Base-by-base conservation (phyloP, 2,329 filamentous ascomycete species). In the Eutypella sp. region DNA sequence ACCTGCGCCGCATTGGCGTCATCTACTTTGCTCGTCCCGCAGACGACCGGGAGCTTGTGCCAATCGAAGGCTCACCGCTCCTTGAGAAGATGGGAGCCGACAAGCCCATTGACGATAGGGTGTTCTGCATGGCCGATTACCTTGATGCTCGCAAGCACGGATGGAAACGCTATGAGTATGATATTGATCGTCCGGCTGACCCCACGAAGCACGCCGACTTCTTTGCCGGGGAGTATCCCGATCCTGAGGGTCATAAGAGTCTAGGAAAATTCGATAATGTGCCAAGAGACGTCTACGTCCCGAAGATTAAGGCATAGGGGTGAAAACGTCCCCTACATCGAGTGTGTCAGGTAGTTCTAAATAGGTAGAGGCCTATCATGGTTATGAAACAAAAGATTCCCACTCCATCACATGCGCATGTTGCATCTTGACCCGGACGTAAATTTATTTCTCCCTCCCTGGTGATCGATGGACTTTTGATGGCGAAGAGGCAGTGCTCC, bases 1-100 rank as follows among this genome's bases (percentile, higher is more conserved):
- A 64, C 38, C 59, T 60, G 10, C 56, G 63, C 34, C 61, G 68
- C 4, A 50, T 69, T 27, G 66, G 67, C 3, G 52, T 70, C 31
- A 65, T 68, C 37, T 71, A 70, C 47, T 71, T 71, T 45, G 62
- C 67, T 2, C 55, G 68, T 10, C 67, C 67, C 0, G 59, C 60
- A 0, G 64, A 68, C 41, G 58, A 69, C 2, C 57, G 65, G 1
- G 55, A 63, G 45, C 59, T 70, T 11, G 62, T 62, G 37, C 63
- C 67, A 9, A 62, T 66, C 16, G 56, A 62, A 47, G 29, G 29
- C 6, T 33, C 29, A 4, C 29, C 29, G 6, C 29, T 33, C 6
- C 29, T 33, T 6, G 6, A 45, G 37, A 46, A 33, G 15, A 48
- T 61, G 47, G 57, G 57, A 1, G 51, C 55, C 10, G 48, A 60